A percentile compares a stretch with the other conserved stretches of the same genome.
Conservation (phyloP, 2,329 filamentous ascomycete genomes). For the Chrysosphaeria jannelii region DNA sequence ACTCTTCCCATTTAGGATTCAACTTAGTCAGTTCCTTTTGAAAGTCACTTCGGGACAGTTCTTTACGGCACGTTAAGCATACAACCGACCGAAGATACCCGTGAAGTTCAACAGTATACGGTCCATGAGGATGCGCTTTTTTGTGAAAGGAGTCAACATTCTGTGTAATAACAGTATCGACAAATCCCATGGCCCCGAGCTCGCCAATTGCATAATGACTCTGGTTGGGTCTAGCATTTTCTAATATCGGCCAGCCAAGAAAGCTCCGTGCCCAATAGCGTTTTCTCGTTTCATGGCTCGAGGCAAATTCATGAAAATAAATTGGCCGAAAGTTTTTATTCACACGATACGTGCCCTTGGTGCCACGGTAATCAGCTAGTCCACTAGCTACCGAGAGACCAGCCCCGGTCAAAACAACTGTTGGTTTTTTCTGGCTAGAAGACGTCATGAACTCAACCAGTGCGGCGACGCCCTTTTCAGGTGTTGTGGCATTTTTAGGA, state of each 20-base stretch:
- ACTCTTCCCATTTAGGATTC: slow-evolving; percentile 64
- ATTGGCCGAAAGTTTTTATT: slow-evolving; percentile 79
- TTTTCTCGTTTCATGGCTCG: slow-evolving; percentile 57
- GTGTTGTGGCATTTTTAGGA: slow-evolving; percentile 37
- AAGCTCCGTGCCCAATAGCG: slow-evolving; percentile 92
- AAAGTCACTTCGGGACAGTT: slow-evolving; percentile 41
- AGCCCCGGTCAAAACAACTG: slow-evolving; percentile 38
- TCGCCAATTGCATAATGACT: slow-evolving; percentile 50
- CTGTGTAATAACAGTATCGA: slow-evolving; percentile 63
- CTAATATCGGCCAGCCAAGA: slow-evolving; percentile 62
- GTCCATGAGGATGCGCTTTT: slow-evolving; percentile 39
- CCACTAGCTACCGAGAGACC: slow-evolving; percentile 85
- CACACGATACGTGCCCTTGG: slow-evolving; percentile 69
- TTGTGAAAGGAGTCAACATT: slow-evolving; percentile 92
- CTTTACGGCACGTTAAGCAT: slow-evolving; percentile 48
- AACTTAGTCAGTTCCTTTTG: slow-evolving; percentile 45
- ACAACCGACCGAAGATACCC: slow-evolving; percentile 61
- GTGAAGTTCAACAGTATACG: slow-evolving; percentile 53
- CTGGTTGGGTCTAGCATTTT: slow-evolving; percentile 49
- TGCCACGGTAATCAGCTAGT: slow-evolving; percentile 71
- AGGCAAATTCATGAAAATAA: slow-evolving; percentile 71
- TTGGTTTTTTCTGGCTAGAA: too few relatives aligned
- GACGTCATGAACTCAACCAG: slow-evolving; percentile 46
- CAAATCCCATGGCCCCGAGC: slow-evolving; percentile 38
- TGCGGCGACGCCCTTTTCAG: slow-evolving; percentile 45